Base-by-base conservation (phyloP, 257 asterid species). In the Solanum dulcamara region DNA sequence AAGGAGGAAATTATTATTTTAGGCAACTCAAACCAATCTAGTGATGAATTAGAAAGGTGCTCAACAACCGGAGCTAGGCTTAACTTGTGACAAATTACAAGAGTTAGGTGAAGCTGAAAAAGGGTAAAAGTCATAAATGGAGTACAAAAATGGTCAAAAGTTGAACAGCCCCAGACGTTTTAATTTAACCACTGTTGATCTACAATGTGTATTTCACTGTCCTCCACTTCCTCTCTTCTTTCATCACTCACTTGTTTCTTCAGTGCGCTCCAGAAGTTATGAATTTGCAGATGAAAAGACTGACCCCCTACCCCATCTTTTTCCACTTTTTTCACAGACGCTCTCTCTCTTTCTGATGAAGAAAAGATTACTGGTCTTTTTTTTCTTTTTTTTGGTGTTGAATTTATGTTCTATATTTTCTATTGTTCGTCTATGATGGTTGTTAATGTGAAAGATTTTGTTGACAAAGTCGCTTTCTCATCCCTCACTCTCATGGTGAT, bases 401-500 rank as follows among this genome's bases (percentile, higher is more conserved):
- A 20, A 14, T 57, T 4, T 32, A n/a, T 68, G 44, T 20, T 67
- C 8, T 67, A 33, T 68, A n/a, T 42, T n/a, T 74, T 22, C 6
- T 74, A 13, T 24, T 75, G 37, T 46, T 4, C n/a, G n/a, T n/a
- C n/a, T n/a, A n/a, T 37, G 68, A 60, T 60, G 30, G 46, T 35
- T 18, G 48, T 33, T 18, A 8, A 68, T 66, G 74, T 20, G 50
- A 70, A 70, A 37, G 87, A 85, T 87, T 84, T 68, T 48, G 81
- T 32, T 50, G 60, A 62, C 67, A 66, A 68, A 68, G 92, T 87
- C 90, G 86, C 89, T 91, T 86, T 90, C 91, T 83, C 53, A 40
- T 72, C 86, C 88, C 91, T 87, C 86, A 90, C 83, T 91, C 94
- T 87, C 92, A 90, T 89, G 94, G 84, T 28, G 92, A 90, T 42